Base-by-base conservation (phyloP, 1,284 basidiomycete genomes). In the Rhodotorula sp. region DNA sequence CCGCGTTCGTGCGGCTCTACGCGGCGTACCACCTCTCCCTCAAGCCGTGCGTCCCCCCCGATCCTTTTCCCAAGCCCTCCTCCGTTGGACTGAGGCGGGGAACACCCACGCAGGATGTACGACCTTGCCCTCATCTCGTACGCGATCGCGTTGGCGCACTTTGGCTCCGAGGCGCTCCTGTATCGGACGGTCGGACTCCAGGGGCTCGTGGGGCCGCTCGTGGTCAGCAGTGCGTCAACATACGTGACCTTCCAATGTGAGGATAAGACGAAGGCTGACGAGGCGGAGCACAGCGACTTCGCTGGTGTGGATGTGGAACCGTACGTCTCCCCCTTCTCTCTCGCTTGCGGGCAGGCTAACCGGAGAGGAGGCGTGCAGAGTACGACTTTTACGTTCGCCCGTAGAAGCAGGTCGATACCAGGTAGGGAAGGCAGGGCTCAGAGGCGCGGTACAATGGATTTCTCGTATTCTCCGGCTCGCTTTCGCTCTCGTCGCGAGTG, bases 141-240 rank as follows among this genome's bases (percentile, higher is more conserved):
- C 83, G 87, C 92, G 72, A 88, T 97, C 77, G 95, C 94, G 0
- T 90, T 95, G 75, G 87, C 85, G 21, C 96, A 99, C 84, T 97
- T 97, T 80, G 85, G 86, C 46, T 89, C 91, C 37, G 96, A 99
- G 83, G 81, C 92, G 67, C 82, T 94, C 79, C 86, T 96, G 75
- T 98, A 90, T 83, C 87, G 88, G 70, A 90, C 92, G 8, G 88
- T 91, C 64, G 89, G 86, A 69, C 73, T 91, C 57, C 86, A 85
- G 66, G 89, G 88, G 0, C 86, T 89, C 37, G 80, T 94, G 58
- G 89, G 88, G 71, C 92, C 96, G 0, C 84, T 96, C 64, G 84
- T 97, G 70, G 91, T 98, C 32, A 90, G 93, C 25, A 89, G 96
- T 97, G 81, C 85, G 92, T 84, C 8, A 27, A 4, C 8, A 9